A percentile compares a stretch with the other conserved stretches of the same genome.
Evolutionary conservation across 176 grass and related monocot species (phyloP).

Genomic region (Elaeis guineensis): DNA sequence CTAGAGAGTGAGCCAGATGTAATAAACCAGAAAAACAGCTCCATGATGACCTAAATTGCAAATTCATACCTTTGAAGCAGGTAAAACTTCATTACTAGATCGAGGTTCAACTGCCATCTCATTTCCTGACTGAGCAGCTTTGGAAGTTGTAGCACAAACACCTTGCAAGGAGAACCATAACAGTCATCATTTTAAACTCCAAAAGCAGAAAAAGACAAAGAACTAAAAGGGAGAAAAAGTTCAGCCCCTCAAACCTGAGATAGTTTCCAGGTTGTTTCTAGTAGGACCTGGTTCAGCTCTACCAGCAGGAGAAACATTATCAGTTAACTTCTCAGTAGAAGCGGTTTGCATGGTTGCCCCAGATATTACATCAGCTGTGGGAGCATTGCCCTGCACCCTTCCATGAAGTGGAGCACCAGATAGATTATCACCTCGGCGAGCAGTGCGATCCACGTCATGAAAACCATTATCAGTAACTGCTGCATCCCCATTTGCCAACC

Average conservation of each 20-base stretch:
- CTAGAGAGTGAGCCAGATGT: too few relatives aligned
- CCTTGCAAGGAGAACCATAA: conserved; percentile 13
- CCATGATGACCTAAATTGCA: too few relatives aligned
- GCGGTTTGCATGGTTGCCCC: conserved; percentile 29
- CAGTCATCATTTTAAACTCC: neutral
- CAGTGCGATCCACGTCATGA: conserved; percentile 16
- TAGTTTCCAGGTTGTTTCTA: conserved; percentile 28
- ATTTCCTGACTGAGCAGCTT: conserved; percentile 15
- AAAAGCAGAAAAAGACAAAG: conserved; percentile 7
- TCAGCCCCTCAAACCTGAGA: conserved; percentile 23
- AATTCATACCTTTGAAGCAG: conserved; percentile 27
- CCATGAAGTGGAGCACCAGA: conserved; percentile 11
- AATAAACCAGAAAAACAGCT: too few relatives aligned
- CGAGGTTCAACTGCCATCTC: conserved; percentile 24
- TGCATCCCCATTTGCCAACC: conserved; percentile 23
- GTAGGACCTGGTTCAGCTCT: conserved; percentile 29
- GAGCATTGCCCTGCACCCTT: conserved; percentile 1
- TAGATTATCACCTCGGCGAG: conserved; percentile 16
- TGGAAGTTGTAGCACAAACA: conserved; percentile 9
- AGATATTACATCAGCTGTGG: conserved; percentile 29
- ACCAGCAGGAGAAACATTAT: conserved; percentile 12
- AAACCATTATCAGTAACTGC: conserved; percentile 24
- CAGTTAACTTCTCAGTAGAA: conserved; percentile 7
- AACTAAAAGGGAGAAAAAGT: neutral
- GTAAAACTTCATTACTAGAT: conserved; percentile 21